Base-by-base conservation (phyloP, 2,329 filamentous ascomycete species). In the Penicillium sp. region DNA sequence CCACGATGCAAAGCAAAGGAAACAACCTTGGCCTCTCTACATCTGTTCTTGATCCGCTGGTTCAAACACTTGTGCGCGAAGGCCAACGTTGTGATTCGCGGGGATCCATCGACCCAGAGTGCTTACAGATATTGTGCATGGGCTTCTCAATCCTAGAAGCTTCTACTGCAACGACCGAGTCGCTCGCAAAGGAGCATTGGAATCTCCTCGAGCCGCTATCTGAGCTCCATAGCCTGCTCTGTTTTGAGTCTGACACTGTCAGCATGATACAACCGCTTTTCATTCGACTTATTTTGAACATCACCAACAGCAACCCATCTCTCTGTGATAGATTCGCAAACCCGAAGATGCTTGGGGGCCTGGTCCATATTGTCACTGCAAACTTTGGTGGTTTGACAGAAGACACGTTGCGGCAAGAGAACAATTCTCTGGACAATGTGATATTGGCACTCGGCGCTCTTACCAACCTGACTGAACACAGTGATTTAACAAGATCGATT, bases 381-480 rank as follows among this genome's bases (percentile, higher is more conserved):
- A 67, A 70, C 19, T 72, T 71, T 35, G 57, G 63, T 11, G 62
- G 67, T 30, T 58, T 69, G 36, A 62, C 67, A 2, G 66, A 65
- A 32, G 61, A 73, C 19, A 55, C 70, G 6, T 54, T 60, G 36
- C 49, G 57, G 10, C 71, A 75, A 29, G 78, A 83, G n/a, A 79
- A 79, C 47, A 77, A 78, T 8, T 74, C 88, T 9, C 76, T 92
- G 49, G 88, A 96, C 61, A 81, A 84, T 45, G 79, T 96, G 13
- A 83, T 96, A 45, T 79, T 97, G 39, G 82, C 89, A 48, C 77
- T 96, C 36, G 92, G 91, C 0, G 84, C 90, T 19, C 83, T 93
- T 73, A 96, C 96, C 71, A 97, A 97, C 66, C 82, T 97, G 51
- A 84, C 90, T 8, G 91, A 96, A 69, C 87, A 90, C 67, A 91